These are phyloP conservation scores for Teunomyces tritomae DNA, from an alignment of 805 yeast genomes.

Conservation along the genomic window DNA sequence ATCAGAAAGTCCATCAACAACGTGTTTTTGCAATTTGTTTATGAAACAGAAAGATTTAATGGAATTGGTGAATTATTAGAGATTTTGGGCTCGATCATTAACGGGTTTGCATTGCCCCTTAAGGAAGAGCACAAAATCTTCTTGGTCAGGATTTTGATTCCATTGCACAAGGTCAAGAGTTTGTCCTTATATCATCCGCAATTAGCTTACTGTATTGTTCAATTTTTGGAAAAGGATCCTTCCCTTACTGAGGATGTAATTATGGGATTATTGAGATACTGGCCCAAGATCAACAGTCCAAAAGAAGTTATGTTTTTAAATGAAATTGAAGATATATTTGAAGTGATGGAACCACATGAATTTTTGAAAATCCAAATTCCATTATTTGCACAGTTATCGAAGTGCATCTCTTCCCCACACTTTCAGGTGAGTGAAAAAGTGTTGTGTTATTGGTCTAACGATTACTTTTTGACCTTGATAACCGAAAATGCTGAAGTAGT, in stretches of 20 bases:
- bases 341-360: slow-evolving; percentile 91
- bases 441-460: slow-evolving; percentile 90
- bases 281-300: slow-evolving; percentile 96
- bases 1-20: slow-evolving; percentile 89
- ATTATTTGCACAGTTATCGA: slow-evolving; percentile 86
- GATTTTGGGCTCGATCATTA: slow-evolving; percentile 92
- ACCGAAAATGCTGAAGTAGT: slow-evolving; percentile 92
- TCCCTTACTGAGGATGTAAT: slow-evolving; percentile 91
- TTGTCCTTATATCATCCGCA: slow-evolving; percentile 93
- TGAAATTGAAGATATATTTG: slow-evolving; percentile 95
- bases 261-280: slow-evolving; percentile 85
- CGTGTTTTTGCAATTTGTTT: slow-evolving; percentile 87
- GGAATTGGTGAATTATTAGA: slow-evolving; percentile 94
- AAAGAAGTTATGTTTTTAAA: slow-evolving; percentile 94
- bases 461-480: slow-evolving; percentile 83
- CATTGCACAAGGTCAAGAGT: slow-evolving; percentile 88
- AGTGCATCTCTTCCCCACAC: slow-evolving; percentile 91
- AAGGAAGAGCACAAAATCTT: slow-evolving; percentile 96
- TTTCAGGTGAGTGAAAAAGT: slow-evolving; percentile 97
- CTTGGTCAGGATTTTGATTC: slow-evolving; percentile 79
- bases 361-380: slow-evolving; percentile 91
- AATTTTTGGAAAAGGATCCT: slow-evolving; percentile 94
- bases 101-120: slow-evolving; percentile 95
- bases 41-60: slow-evolving; percentile 93
- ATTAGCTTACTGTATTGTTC: slow-evolving; percentile 94